These are phyloP conservation scores for Croton setiger DNA, from an alignment of 441 rosid species.

Conservation along the genomic window DNA sequence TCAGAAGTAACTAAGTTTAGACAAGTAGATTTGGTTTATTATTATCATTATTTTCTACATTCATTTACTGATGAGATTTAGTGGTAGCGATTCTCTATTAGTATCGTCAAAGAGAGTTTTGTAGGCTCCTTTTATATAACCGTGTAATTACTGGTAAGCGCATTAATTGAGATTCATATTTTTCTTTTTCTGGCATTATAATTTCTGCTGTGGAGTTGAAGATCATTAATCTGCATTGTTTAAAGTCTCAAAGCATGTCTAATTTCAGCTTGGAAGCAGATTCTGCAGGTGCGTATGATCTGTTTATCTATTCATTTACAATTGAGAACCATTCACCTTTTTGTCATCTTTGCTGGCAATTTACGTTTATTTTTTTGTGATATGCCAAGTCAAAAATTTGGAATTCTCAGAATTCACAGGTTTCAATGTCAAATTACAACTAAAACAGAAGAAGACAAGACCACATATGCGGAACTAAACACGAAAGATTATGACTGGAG, in stretches of 20 bases:
- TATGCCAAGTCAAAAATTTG: not conserved
- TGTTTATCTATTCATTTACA: too few species aligned
- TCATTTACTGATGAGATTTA: constrained; percentile 1
- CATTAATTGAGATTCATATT: constrained; percentile 2
- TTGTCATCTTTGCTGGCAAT: not conserved
- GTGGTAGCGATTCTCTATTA: not conserved
- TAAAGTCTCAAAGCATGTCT: too few species aligned
- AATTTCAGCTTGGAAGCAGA: too few species aligned
- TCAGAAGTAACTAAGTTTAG: constrained; percentile 11
- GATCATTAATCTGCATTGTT: not conserved
- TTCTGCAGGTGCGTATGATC: too few species aligned
- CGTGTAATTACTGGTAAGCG: not conserved
- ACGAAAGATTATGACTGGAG: constrained; percentile 23
- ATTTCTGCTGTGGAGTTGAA: not conserved
- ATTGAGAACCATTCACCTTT: too few species aligned
- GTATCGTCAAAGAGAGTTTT: not conserved
- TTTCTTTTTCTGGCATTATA: not conserved
- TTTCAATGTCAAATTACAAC: constrained; percentile 13
- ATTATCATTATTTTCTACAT: not conserved
- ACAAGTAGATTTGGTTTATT: constrained; percentile 4
- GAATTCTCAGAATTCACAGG: constrained; percentile 16
- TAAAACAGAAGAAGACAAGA: not conserved
- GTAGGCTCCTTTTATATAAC: not conserved
- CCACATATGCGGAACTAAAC: not conserved
- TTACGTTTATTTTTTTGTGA: not conserved